Base-by-base conservation (phyloP, 805 yeast species). In the Sungouiozyma ichnusensis region DNA sequence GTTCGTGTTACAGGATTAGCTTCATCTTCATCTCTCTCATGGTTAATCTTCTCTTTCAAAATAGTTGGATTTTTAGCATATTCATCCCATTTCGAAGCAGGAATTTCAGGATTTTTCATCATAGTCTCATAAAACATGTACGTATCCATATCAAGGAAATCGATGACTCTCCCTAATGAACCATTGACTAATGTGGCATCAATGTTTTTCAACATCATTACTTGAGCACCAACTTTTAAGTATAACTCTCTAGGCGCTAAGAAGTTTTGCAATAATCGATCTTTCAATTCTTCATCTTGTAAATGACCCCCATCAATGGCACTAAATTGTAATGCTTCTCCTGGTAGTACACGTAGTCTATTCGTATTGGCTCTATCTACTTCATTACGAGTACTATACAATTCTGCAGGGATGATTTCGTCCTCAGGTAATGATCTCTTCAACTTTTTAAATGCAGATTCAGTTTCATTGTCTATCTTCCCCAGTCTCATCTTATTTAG, bases 141-240 rank as follows among this genome's bases (percentile, higher is more conserved):
- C 0, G 80, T 73, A 31, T 68, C 70, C 16, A 71, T 67, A 52
- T 74, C 77, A 27, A 74, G 60, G 48, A 77, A 79, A 44, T 70
- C 81, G 34, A 79, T 59, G 1, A 84, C 81, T 49, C 69, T 78
- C 0, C 94, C 94, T 27, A 83, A 62, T 0, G 87, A 77, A 0
- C 94, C 94, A 62, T 84, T 84, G 9, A 83, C 92, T 38, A 84
- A 65, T 0, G 77, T 70, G 20, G 74, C 80, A 54, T 81, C 90
- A 43, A 79, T 69, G 54, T 84, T 84, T 55, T 83, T 83, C 37
- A 83, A 70, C 69, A 83, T 76, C 90, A 84, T 83, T 1, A 84
- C 94, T 60, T 83, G 92, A 0, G 90, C 85, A 36, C 81, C 81
- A 42, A 71, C 71, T 53, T 82, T 84, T 51, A 84, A 62, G 5